These are phyloP conservation scores for Raddia guianensis DNA, from an alignment of 176 grass and related monocot species.

Conservation along the genomic window DNA sequence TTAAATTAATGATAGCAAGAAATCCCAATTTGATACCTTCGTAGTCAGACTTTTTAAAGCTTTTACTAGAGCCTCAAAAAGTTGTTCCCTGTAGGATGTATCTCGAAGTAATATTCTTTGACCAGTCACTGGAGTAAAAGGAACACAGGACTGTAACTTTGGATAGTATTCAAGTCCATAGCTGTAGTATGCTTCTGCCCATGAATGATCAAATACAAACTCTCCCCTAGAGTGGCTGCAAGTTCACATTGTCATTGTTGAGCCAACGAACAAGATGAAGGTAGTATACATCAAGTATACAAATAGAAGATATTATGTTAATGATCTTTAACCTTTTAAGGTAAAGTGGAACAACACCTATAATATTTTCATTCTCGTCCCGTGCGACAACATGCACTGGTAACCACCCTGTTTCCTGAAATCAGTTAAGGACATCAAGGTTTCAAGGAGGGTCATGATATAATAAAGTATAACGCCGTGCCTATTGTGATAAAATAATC, in stretches of 20 bases:
- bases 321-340: slow-evolving; percentile 85
- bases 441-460: slow-evolving; percentile 23
- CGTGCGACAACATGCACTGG: slow-evolving; percentile 91
- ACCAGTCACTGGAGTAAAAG: slow-evolving; percentile 95
- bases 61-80: slow-evolving; percentile 79
- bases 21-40: slow-evolving; percentile 57
- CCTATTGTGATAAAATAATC: neutral
- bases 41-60: slow-evolving; percentile 75
- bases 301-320: slow-evolving; percentile 37
- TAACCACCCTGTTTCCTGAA: slow-evolving; percentile 98
- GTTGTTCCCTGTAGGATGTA: slow-evolving; percentile 68
- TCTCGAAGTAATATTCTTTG: slow-evolving; percentile 90
- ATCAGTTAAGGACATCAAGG: slow-evolving; percentile 23
- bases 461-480: slow-evolving; percentile 31
- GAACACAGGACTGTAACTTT: slow-evolving; percentile 90
- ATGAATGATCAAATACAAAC: slow-evolving; percentile 94
- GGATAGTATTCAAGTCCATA: slow-evolving; percentile 90
- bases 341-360: slow-evolving; percentile 99
- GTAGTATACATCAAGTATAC: slow-evolving; percentile 19
- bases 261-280: slow-evolving; percentile 34
- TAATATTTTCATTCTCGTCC: slow-evolving; percentile 64
- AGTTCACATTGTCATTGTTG: slow-evolving; percentile 50
- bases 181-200: slow-evolving; percentile 94
- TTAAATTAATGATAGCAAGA: slow-evolving; percentile 14
- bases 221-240: slow-evolving; percentile 96